phyloP scores from a whole-genome alignment of 1,284 basidiomycete species.

The Marasmius fiardii region DNA sequence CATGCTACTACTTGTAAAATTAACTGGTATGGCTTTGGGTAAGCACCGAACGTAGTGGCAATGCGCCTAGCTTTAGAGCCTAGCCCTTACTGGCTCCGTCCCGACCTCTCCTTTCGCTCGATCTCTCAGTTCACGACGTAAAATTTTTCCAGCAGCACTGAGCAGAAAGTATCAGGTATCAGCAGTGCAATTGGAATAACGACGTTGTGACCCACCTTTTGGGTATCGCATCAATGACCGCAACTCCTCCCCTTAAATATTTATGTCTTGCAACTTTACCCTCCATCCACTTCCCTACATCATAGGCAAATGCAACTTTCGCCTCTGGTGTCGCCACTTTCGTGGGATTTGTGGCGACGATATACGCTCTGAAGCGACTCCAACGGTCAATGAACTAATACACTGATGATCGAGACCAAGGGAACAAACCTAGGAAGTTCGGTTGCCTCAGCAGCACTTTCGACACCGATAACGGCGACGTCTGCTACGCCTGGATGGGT shows the following conservation, averaged over 20 bases:
- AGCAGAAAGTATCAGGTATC: not conserved
- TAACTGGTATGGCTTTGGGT: no score
- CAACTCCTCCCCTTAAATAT: slow-evolving; percentile 61
- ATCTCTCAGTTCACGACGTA: slow-evolving; percentile 60
- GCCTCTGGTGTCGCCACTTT: slow-evolving; percentile 34
- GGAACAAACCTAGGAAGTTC: slow-evolving; percentile 65
- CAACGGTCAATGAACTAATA: not conserved
- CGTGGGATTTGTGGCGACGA: slow-evolving; percentile 50
- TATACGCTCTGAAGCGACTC: slow-evolving; percentile 71
- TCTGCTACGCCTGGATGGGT: slow-evolving; percentile 72
- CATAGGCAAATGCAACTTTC: slow-evolving; percentile 38
- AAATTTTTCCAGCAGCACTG: slow-evolving; percentile 72
- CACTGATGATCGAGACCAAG: not conserved
- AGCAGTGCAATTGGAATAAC: slow-evolving; percentile 3
- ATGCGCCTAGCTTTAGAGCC: no score
- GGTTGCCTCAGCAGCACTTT: slow-evolving; percentile 59
- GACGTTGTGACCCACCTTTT: slow-evolving; percentile 48
- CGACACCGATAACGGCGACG: slow-evolving; percentile 70
- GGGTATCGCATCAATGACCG: slow-evolving; percentile 54
- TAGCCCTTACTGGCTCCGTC: slow-evolving; percentile 22
- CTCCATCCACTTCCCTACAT: slow-evolving; percentile 61
- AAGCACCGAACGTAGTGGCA: no score
- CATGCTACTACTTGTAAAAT: not conserved
- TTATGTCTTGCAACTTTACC: slow-evolving; percentile 64
- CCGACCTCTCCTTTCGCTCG: slow-evolving; percentile 48